Conservation (phyloP, 305 asterid genomes). For the Solanum chacoense region DNA sequence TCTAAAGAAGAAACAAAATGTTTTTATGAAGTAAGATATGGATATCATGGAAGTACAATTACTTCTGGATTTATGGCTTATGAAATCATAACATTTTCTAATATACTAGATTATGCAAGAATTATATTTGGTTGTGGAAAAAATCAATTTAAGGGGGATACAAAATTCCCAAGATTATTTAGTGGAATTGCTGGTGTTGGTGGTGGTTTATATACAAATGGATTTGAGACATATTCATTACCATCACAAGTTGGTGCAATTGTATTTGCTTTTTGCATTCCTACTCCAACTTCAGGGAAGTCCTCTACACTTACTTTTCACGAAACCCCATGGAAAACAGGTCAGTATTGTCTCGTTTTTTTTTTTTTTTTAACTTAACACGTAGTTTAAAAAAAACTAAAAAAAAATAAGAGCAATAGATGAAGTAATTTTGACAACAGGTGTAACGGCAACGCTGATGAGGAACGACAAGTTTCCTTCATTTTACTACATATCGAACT, state of each 20-base stretch:
- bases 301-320: background rate
- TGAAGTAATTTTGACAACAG: background rate
- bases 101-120: background rate
- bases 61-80: background rate
- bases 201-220: background rate
- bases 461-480: background rate
- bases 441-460: background rate
- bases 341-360: background rate
- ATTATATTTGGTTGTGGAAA: background rate
- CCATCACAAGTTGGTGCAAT: background rate
- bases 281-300: background rate
- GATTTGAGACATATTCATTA: background rate
- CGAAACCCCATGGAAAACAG: background rate
- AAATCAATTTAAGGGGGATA: background rate
- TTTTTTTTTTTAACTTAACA: background rate
- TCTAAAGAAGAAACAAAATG: background rate
- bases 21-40: background rate
- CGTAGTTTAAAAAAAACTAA: background rate
- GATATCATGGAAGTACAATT: background rate
- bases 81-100: background rate
- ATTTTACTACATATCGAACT: background rate
- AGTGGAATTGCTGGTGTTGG: background rate
- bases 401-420: no score
- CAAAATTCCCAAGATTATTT: background rate
- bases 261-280: background rate